A percentile compares a stretch with the other conserved stretches of the same genome.
Evolutionary conservation across 2,329 filamentous ascomycete species (phyloP).

Genomic region (Diaporthe sp.): DNA sequence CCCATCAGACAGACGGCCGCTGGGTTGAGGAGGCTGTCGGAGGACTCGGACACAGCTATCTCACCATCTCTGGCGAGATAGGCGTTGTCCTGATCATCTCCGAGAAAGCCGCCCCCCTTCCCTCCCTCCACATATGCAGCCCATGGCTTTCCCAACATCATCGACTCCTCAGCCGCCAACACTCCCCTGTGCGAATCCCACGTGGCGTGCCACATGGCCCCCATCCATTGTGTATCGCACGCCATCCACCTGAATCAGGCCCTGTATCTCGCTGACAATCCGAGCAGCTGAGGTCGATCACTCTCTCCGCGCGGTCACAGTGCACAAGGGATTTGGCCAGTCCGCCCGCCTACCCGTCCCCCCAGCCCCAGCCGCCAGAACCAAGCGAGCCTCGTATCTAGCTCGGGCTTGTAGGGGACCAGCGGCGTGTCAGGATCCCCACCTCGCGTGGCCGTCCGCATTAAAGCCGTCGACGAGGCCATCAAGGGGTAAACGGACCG

Average conservation of each 20-base stretch:
- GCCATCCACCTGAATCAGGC: constrained; percentile 11
- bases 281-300: background rate
- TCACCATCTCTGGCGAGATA: background rate
- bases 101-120: background rate
- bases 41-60: background rate
- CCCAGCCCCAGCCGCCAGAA: background rate
- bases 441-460: background rate
- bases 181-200: constrained; percentile 2
- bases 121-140: background rate
- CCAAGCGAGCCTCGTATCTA: background rate
- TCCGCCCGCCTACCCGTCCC: background rate
- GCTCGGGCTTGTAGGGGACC: no score
- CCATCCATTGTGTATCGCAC: background rate
- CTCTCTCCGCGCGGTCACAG: background rate
- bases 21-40: background rate
- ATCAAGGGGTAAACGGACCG: background rate
- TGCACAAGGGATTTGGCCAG: background rate
- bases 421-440: background rate
- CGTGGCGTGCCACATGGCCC: constrained; percentile 16
- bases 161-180: constrained; percentile 4
- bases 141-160: background rate
- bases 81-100: background rate
- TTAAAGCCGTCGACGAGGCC: background rate
- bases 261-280: constrained; percentile 9
- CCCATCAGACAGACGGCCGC: no score